Evolutionary conservation across 2,329 filamentous ascomycete species (phyloP).

Genomic region (Arthrobotrys entomopaga): DNA sequence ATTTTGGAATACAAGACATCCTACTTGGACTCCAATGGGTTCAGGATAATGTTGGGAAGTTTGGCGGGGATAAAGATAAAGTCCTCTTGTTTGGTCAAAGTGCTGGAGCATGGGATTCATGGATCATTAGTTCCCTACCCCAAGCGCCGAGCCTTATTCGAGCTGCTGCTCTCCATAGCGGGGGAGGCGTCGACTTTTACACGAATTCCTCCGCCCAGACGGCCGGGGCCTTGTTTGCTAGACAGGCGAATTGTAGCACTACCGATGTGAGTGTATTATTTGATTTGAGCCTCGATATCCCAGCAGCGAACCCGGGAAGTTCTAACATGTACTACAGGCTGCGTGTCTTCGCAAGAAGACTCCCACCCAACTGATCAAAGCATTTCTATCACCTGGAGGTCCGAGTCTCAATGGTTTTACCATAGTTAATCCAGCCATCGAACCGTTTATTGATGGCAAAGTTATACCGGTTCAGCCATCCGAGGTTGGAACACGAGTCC

Average conservation of each 20-base stretch:
- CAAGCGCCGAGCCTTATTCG: constrained; percentile 25
- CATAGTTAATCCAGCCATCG: constrained; percentile 6
- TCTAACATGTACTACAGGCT: constrained; percentile 1
- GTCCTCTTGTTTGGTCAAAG: constrained; percentile 73
- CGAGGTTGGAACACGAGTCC: constrained; percentile 24
- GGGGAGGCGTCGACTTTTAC: constrained; percentile 25
- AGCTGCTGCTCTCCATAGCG: constrained; percentile 33
- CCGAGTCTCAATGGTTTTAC: background rate
- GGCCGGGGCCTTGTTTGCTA: constrained; percentile 24
- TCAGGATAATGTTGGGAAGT: constrained; percentile 69
- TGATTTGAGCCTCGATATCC: background rate
- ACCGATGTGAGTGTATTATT: constrained; percentile 36
- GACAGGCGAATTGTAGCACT: constrained; percentile 15
- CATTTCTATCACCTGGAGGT: background rate
- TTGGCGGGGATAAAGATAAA: constrained; percentile 70
- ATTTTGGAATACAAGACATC: constrained; percentile 74
- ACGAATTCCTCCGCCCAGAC: constrained; percentile 28
- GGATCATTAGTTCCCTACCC: constrained; percentile 33
- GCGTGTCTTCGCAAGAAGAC: constrained; percentile 20
- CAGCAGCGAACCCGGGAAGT: background rate
- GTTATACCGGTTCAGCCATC: constrained; percentile 40
- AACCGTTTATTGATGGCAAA: constrained; percentile 38
- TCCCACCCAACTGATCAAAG: constrained; percentile 4
- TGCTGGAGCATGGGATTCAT: constrained; percentile 65
- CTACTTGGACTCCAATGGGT: constrained; percentile 72